Base-by-base conservation (phyloP, 805 yeast species). In the Tetrapisispora iriomotensis region DNA sequence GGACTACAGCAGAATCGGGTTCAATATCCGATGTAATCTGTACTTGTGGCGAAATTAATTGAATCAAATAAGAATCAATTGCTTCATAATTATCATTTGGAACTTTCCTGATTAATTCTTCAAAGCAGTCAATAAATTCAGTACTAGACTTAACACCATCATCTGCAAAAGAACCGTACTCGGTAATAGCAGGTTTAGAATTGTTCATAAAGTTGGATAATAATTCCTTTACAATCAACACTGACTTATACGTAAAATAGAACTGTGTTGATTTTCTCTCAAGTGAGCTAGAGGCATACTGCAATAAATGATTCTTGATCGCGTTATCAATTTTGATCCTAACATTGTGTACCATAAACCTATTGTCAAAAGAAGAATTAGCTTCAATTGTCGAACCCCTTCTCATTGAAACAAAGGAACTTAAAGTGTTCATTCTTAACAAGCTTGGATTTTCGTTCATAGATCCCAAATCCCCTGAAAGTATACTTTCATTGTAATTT, bases 11-110 rank as follows among this genome's bases (percentile, higher is more conserved):
- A 1, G 74, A 62, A 12, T 69, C 60, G 1, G 65, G 66, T 35
- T 69, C 73, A 15, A 60, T 58, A 12, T 68, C 69, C 17, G 75
- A 67, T 9, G 66, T 62, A 19, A 75, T 50, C 47, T 78, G 85
- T 12, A 78, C 65, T 50, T 79, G 86, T 0, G 85, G 83, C 34
- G 77, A 72, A 6, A 73, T 66, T 30, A 79, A 60, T 45, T 72
- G 70, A 33, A 79, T 55, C 42, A 77, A 61, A 50, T 68, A 75
- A 38, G 74, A 71, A 45, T 74, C 72, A 7, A 62, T 57, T 37
- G 73, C 72, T 28, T 69, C 66, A 17, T 62, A 62, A 3, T 60
- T 61, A 0, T 61, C 60, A 29, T 60, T 57, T 8, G 60, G 50
- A 2, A 72, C 64, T 9, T 60, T 56, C 40, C 72, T 60, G 27